Conservation (phyloP, 208 protist genomes). For the Phytomonas francai region DNA sequence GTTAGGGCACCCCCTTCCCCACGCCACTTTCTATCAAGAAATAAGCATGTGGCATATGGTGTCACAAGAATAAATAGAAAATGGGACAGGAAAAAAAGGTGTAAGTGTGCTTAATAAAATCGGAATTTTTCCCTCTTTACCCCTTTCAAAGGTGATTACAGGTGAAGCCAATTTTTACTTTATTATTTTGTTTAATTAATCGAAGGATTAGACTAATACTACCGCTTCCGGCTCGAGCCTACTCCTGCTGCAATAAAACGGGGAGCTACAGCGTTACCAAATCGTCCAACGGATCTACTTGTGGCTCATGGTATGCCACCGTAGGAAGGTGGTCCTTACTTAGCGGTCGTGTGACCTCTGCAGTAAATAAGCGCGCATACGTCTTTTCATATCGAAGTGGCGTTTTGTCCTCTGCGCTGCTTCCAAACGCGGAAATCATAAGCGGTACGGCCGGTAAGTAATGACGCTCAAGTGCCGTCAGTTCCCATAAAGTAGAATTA, state of each 20-base stretch:
- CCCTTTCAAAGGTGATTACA: slow-evolving; percentile 2
- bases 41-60: no score
- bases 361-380: slow-evolving; percentile 77
- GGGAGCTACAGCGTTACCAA: slow-evolving; percentile 48
- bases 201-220: not conserved
- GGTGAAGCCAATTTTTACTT: not conserved
- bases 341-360: slow-evolving; percentile 68
- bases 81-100: no score
- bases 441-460: slow-evolving; percentile 76
- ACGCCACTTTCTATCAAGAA: no score
- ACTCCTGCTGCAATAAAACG: no score
- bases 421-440: slow-evolving; percentile 78
- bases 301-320: slow-evolving; percentile 56
- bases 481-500: slow-evolving; percentile 83
- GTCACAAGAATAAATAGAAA: no score
- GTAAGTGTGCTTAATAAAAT: not conserved
- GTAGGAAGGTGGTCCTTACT: slow-evolving; percentile 51
- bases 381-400: slow-evolving; percentile 81
- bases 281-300: slow-evolving; percentile 18
- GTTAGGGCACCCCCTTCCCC: not conserved
- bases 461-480: slow-evolving; percentile 80
- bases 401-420: slow-evolving; percentile 73
- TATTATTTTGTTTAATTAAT: not conserved
- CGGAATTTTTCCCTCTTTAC: not conserved
- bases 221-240: no score